Evolutionary conservation across 805 yeast genomes (phyloP).

Genomic region (Saccharomyces eubayanus): DNA sequence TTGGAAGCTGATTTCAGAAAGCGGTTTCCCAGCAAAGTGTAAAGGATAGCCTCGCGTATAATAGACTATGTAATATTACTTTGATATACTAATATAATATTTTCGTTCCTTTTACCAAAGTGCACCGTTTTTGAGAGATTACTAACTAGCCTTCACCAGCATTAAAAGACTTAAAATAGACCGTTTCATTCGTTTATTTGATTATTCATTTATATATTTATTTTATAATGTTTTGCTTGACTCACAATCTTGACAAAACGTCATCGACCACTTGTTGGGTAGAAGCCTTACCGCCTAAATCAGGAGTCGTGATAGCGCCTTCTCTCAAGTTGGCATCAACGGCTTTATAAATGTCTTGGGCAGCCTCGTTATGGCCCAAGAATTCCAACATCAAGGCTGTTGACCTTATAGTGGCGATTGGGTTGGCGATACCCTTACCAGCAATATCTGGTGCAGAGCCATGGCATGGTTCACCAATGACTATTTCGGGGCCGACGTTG

Average conservation of each 20-base stretch:
- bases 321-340: slow-evolving; percentile 88
- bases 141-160: background rate
- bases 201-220: background rate
- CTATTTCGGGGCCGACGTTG: slow-evolving; percentile 92
- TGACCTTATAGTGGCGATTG: slow-evolving; percentile 96
- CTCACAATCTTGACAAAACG: slow-evolving; percentile 39
- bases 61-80: background rate
- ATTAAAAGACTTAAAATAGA: background rate
- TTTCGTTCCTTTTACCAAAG: background rate
- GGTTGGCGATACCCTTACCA: slow-evolving; percentile 90
- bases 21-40: slow-evolving; percentile 51
- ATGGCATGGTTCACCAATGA: slow-evolving; percentile 98
- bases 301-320: slow-evolving; percentile 76
- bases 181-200: background rate
- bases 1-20: slow-evolving; percentile 49
- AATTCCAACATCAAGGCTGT: slow-evolving; percentile 96
- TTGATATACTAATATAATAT: background rate
- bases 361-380: slow-evolving; percentile 83
- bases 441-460: slow-evolving; percentile 99
- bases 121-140: background rate
- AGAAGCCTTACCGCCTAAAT: slow-evolving; percentile 82
- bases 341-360: slow-evolving; percentile 86
- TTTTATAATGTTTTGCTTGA: background rate
- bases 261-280: slow-evolving; percentile 86
- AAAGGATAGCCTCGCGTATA: background rate